These are phyloP conservation scores for Rhododendron vialii DNA, from an alignment of 148 eudicot genomes.

Conservation along the genomic window DNA sequence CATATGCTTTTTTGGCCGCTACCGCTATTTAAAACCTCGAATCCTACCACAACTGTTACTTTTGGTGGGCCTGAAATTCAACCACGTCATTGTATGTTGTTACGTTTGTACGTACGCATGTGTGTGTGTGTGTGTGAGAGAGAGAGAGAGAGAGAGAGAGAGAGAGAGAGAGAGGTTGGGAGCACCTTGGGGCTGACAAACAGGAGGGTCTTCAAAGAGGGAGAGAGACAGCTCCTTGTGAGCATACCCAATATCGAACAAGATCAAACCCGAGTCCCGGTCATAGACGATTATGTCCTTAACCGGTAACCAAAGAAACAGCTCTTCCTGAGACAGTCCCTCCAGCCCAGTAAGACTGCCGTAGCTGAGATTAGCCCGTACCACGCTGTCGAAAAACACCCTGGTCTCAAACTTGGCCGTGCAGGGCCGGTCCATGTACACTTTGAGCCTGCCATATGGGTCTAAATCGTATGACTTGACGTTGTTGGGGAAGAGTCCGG, in stretches of 20 bases:
- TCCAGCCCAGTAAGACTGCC: conserved; percentile 63
- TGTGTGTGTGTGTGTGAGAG: not conserved
- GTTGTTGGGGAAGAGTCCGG: conserved; percentile 62
- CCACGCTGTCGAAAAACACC: conserved; percentile 55
- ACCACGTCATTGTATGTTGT: not conserved
- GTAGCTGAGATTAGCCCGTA: conserved; percentile 63
- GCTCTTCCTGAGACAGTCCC: conserved; percentile 65
- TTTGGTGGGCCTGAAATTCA: not conserved
- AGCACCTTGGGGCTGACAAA: conserved; percentile 49
- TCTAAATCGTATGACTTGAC: conserved; percentile 42
- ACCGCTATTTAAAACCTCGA: too few species aligned
- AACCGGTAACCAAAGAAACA: conserved; percentile 72
- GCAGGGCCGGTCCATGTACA: conserved; percentile 52
- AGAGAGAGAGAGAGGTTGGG: not conserved
- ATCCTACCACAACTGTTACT: not conserved
- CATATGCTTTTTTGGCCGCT: too few species aligned
- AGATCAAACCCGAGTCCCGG: conserved; percentile 56
- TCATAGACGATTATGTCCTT: conserved; percentile 65
- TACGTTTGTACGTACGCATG: not conserved
- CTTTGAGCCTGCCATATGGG: conserved; percentile 42
- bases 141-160: not conserved
- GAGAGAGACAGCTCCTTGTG: conserved; percentile 58
- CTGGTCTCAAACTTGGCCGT: conserved; percentile 52
- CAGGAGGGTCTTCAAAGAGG: conserved; percentile 63
- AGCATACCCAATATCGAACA: conserved; percentile 67